Evolutionary conservation across 176 grass and related monocot genomes (phyloP), one percentile per base, ranked within the genome.

Genomic region (Avena sativa): DNA sequence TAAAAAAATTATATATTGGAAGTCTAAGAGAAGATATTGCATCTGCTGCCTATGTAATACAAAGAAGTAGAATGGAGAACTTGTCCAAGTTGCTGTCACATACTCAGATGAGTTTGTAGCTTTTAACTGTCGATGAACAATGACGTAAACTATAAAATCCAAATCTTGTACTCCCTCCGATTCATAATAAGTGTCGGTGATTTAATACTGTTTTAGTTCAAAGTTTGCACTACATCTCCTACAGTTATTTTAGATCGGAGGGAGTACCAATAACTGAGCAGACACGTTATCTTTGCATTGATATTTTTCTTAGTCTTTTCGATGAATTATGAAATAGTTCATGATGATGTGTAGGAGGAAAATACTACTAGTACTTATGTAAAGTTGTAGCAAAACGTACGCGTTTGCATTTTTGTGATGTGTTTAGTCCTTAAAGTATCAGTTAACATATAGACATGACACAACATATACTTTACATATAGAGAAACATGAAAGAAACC

Each of bases 1-100:
- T 43, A 43, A 43, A 1, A 43, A 7, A 43, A 14, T 85, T 20
- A 2, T 40, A 26, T 55, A 12, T 12, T 26, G 61, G 20, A 78
- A 44, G 65, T 68, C 12, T 57, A 12, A 15, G 21, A 58, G 21
- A 79, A 8, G 5, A 13, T 26, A n/a, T 55, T 86, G 11, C 16
- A 69, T 87, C 28, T 81, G 38, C 55, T 40, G 20, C 69, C 11
- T 20, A 43, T 75, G 47, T 43, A 16, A 80, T 16, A 65, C 58
- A 57, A 66, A 64, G 47, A 74, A 73, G 57, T 4, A 80, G 1
- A n/a, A 23, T 34, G 38, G 38, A 6, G 38, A 43, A 43, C 38
- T 43, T 43, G 38, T 7, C 38, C 5, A 43, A 43, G 38, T 7
- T 43, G 38, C 38, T 43, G 38, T 40, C 38, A 40, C 38, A 40